phyloP scores from a whole-genome alignment of 1,284 basidiomycete genomes.

The Dichomitus squalens region DNA sequence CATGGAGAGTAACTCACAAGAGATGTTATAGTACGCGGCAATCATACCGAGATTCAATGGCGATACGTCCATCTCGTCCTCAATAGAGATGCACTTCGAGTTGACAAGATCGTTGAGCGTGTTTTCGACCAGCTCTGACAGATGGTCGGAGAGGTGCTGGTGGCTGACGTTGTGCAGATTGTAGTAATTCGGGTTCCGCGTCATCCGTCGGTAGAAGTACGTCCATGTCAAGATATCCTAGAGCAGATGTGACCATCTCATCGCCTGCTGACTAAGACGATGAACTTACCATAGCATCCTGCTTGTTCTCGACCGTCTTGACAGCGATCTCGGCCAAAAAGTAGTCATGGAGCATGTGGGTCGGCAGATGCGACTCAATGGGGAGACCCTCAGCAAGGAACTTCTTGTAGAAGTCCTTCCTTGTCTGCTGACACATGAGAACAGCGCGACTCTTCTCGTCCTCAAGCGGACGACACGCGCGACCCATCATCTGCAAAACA shows the following conservation, averaged over 20 bases:
- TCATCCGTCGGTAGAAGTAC: slow-evolving; percentile 96
- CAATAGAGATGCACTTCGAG: slow-evolving; percentile 94
- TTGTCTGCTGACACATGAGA: slow-evolving; percentile 95
- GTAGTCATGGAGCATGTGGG: slow-evolving; percentile 90
- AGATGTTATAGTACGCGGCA: slow-evolving; percentile 91
- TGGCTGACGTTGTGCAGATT: slow-evolving; percentile 93
- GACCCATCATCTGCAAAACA: slow-evolving; percentile 98
- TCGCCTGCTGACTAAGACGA: slow-evolving; percentile 4
- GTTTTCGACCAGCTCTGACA: slow-evolving; percentile 95
- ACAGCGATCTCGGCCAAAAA: slow-evolving; percentile 99
- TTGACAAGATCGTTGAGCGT: slow-evolving; percentile 90
- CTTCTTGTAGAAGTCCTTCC: slow-evolving; percentile 99
- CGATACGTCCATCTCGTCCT: slow-evolving; percentile 92
- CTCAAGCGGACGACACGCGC: slow-evolving; percentile 86
- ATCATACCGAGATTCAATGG: slow-evolving; percentile 96
- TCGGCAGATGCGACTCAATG: slow-evolving; percentile 92
- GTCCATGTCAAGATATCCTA: slow-evolving; percentile 94
- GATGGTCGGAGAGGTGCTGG: slow-evolving; percentile 90
- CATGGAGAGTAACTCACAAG: slow-evolving; percentile 51
- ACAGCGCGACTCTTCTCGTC: slow-evolving; percentile 91
- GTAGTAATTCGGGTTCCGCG: slow-evolving; percentile 95
- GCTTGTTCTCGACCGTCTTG: slow-evolving; percentile 98
- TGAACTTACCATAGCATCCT: slow-evolving; percentile 84
- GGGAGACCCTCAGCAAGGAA: slow-evolving; percentile 97
- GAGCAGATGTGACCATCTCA: background rate